These are phyloP conservation scores for Protostelium mycophagum DNA, from an alignment of 78 protist species.

Conservation along the genomic window DNA sequence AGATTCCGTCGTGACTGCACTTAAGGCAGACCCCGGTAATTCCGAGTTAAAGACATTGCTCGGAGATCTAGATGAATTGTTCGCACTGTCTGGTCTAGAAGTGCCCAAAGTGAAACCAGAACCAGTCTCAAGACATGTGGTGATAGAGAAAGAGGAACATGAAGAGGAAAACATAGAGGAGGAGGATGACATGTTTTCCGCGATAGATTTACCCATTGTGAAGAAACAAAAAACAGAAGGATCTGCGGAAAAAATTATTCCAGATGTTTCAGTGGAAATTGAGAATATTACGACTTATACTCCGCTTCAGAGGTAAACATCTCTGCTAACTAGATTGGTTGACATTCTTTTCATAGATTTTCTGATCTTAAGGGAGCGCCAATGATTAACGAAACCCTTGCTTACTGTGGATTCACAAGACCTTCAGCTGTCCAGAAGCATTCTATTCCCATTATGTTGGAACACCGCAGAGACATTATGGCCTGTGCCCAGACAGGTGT, in stretches of 20 bases:
- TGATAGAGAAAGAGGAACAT: background rate
- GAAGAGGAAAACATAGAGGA: background rate
- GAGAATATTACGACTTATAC: background rate
- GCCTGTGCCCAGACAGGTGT: slow-evolving; percentile 98
- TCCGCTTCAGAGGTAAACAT: background rate
- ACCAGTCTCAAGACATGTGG: background rate
- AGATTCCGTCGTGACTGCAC: background rate
- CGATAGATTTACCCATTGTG: background rate
- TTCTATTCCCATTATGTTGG: background rate
- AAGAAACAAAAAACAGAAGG: background rate
- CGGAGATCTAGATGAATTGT: background rate
- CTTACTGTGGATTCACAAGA: background rate
- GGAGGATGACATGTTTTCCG: background rate
- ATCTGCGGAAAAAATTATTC: background rate
- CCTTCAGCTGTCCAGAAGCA: background rate
- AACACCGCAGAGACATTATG: slow-evolving; percentile 92
- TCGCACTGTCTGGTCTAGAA: background rate
- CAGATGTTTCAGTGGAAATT: background rate
- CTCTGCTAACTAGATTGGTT: background rate
- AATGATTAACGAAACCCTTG: background rate
- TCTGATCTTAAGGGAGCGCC: background rate
- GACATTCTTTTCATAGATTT: background rate
- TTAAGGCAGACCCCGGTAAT: background rate
- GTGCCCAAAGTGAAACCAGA: background rate
- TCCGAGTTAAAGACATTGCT: background rate